Base-by-base conservation (phyloP, 169 alveolate genomes). In the Eimeria falciformis region DNA sequence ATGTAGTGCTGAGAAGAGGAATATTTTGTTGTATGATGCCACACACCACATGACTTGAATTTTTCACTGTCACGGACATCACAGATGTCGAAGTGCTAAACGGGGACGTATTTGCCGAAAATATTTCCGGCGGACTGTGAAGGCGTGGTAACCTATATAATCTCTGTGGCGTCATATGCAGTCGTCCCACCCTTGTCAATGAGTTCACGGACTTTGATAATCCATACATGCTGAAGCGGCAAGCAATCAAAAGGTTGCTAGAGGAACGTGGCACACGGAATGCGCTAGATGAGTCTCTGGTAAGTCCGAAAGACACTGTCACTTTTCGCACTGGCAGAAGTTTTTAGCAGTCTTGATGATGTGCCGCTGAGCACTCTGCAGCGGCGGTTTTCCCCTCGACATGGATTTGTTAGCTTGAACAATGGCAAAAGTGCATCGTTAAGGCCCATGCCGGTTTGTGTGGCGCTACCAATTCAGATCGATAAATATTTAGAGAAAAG, bases 211-310 rank as follows among this genome's bases (percentile, higher is more conserved):
- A 93, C 84, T 90, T 45, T 50, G 94, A 93, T 33, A 83, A 83
- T 29, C 95, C 95, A 46, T 93, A 93, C 71, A 90, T 90, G 94
- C 81, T 93, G 93, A 89, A 93, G 94, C 62, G 94, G 40, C 77
- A 75, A 71, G 92, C 94, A 29, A 75, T 90, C 47, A 68, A 75
- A 53, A 77, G 93, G 55, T 81, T 93, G 46, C 90, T 93, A 53
- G 58, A 65, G 83, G 92, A 89, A 37, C 58, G 83, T 43, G 92
- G 95, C 40, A 69, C 93, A 27, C 85, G 94, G 25, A 93, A 93
- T 40, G 75, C 86, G 17, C 91, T 90, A n/a, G 95, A 93, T 45
- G 94, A 90, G 69, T 55, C 94, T 3, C n/a, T 83, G 89, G 94
- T 91, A 6, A 65, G 94, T 77, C 68, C n/a, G n/a, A n/a, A n/a